A percentile compares a stretch with the other conserved stretches of the same genome.
phyloP scores from a whole-genome alignment of 1,139 yeast genomes.

The Blastobotrys buckinghamii region DNA sequence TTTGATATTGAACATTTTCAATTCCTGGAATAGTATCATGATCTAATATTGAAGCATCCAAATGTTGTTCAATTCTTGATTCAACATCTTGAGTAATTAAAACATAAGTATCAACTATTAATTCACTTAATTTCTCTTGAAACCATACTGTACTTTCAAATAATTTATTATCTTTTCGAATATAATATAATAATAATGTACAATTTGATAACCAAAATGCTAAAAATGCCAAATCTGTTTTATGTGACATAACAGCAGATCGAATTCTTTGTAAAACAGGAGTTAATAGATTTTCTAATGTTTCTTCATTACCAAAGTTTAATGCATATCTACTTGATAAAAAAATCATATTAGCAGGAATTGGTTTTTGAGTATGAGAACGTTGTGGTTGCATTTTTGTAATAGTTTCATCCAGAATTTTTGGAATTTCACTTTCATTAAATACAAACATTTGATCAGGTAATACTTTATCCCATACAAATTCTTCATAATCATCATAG shows the following conservation, averaged over 20 bases:
- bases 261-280: slow-evolving; percentile 35
- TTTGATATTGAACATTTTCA: slow-evolving; percentile 36
- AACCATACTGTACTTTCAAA: slow-evolving; percentile 28
- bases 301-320: slow-evolving; percentile 33
- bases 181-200: slow-evolving; percentile 35
- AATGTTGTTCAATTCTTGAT: slow-evolving; percentile 32
- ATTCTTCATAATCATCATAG: slow-evolving; percentile 16
- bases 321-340: slow-evolving; percentile 39
- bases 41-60: slow-evolving; percentile 38
- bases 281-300: slow-evolving; percentile 30
- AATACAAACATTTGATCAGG: slow-evolving; percentile 40
- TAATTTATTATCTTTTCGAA: slow-evolving; percentile 35
- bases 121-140: slow-evolving; percentile 31
- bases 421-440: slow-evolving; percentile 34
- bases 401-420: slow-evolving; percentile 35
- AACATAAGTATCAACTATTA: slow-evolving; percentile 33
- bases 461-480: slow-evolving; percentile 36
- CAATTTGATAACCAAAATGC: slow-evolving; percentile 41
- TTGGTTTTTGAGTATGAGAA: slow-evolving; percentile 35
- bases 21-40: slow-evolving; percentile 42
- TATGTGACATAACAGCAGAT: slow-evolving; percentile 29
- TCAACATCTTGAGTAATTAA: slow-evolving; percentile 36
- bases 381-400: slow-evolving; percentile 36
- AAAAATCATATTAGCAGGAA: slow-evolving; percentile 40
- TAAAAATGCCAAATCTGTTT: slow-evolving; percentile 36